Evolutionary conservation across 345 rosid genomes (phyloP).

Genomic region (Gossypioides kirkii): DNA sequence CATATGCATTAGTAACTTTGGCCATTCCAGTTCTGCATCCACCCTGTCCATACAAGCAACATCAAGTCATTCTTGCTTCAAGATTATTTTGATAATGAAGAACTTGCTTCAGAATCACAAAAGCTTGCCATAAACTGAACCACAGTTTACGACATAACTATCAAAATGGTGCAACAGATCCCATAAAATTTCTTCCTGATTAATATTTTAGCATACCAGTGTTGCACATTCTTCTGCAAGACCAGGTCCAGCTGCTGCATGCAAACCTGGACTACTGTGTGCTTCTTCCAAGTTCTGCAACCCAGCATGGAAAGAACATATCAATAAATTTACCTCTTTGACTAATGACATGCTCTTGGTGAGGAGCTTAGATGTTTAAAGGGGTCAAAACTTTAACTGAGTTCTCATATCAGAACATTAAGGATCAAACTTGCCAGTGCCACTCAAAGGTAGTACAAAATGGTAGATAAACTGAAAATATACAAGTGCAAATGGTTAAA

Average conservation of each 20-base stretch:
- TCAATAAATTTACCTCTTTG: slow-evolving; percentile 10
- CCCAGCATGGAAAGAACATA: slow-evolving; percentile 19
- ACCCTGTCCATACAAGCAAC: slow-evolving; percentile 46
- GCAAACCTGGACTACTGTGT: slow-evolving; percentile 91
- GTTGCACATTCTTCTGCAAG: slow-evolving; percentile 91
- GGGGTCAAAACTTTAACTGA: background rate
- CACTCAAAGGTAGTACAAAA: background rate
- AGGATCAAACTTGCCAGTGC: background rate
- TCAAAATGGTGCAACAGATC: background rate
- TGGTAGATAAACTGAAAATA: background rate
- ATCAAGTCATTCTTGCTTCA: slow-evolving; percentile 12
- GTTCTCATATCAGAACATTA: background rate
- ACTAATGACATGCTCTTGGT: background rate
- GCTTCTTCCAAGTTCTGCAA: slow-evolving; percentile 83
- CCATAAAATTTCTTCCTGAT: background rate
- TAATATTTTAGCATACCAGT: slow-evolving; percentile 39
- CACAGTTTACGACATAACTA: background rate
- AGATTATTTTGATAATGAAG: slow-evolving; percentile 5
- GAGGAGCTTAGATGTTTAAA: background rate
- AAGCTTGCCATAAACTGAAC: no score
- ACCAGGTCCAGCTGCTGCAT: slow-evolving; percentile 92
- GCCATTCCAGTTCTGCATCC: slow-evolving; percentile 97
- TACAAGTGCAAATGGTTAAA: background rate
- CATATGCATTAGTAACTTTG: slow-evolving; percentile 86
- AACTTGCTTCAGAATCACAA: slow-evolving; percentile 13